phyloP scores from a whole-genome alignment of 2,329 filamentous ascomycete species.

The Lithohypha guttulata region DNA sequence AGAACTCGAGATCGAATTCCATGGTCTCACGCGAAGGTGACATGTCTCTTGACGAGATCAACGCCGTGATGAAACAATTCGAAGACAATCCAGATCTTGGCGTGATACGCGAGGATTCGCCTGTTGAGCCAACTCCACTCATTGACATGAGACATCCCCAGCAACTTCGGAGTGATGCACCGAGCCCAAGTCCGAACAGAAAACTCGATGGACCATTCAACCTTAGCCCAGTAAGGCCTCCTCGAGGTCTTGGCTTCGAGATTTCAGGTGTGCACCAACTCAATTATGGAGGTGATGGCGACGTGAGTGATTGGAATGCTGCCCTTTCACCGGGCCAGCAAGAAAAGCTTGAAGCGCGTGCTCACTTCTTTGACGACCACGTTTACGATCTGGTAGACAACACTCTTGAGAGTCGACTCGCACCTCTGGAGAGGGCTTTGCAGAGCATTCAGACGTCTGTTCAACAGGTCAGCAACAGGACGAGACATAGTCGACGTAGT shows the following conservation, averaged over 20 bases:
- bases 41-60: constrained; percentile 55
- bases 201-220: constrained; percentile 5
- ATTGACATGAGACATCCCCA: constrained; percentile 34
- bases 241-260: constrained; percentile 40
- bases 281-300: constrained; percentile 42
- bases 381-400: constrained; percentile 77
- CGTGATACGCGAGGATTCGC: constrained; percentile 49
- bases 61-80: constrained; percentile 82
- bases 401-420: constrained; percentile 63
- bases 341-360: constrained; percentile 67
- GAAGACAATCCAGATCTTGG: constrained; percentile 65
- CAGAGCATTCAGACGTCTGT: constrained; percentile 63
- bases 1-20: background rate
- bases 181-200: constrained; percentile 57
- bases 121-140: constrained; percentile 39
- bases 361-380: constrained; percentile 80
- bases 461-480: constrained; percentile 44
- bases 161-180: constrained; percentile 55
- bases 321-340: constrained; percentile 74
- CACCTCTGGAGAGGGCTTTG: constrained; percentile 71
- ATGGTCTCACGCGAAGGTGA: constrained; percentile 1
- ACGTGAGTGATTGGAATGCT: constrained; percentile 77
- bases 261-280: constrained; percentile 44
- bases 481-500: constrained; percentile 52
- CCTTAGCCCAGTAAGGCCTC: constrained; percentile 25